phyloP scores from a whole-genome alignment of 106 monocot genomes.

The Vanilla planifolia region DNA sequence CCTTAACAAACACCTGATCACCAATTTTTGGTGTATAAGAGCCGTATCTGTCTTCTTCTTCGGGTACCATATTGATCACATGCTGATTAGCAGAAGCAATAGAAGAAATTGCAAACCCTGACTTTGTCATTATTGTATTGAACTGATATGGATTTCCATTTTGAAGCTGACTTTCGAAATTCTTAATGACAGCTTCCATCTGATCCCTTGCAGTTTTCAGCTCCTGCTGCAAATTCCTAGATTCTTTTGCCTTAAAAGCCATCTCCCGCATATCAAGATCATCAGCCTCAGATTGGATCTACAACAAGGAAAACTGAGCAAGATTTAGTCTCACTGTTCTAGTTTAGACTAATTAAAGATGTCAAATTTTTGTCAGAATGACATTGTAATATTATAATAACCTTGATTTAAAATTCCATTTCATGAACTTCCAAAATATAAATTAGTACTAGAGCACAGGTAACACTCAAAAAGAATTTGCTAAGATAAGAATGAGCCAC shows the following conservation, averaged over 20 bases:
- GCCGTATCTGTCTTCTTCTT: constrained; percentile 6
- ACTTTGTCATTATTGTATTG: constrained; percentile 43
- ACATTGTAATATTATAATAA: too few species aligned
- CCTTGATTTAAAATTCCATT: too few species aligned
- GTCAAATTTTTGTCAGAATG: too few species aligned
- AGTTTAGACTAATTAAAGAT: not conserved
- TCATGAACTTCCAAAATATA: too few species aligned
- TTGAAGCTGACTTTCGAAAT: constrained; percentile 53
- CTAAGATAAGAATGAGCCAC: too few species aligned
- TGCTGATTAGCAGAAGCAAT: constrained; percentile 51
- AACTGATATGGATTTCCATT: constrained; percentile 28
- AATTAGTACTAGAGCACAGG: too few species aligned
- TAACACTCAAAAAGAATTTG: too few species aligned
- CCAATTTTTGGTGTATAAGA: constrained; percentile 54
- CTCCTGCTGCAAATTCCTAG: constrained; percentile 35
- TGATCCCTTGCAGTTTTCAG: constrained; percentile 41
- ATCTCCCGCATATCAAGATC: constrained; percentile 56
- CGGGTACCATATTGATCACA: constrained; percentile 7
- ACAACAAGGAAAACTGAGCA: not conserved
- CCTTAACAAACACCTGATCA: constrained; percentile 55
- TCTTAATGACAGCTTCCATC: constrained; percentile 51
- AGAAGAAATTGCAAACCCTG: constrained; percentile 52
- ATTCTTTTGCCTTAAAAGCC: constrained; percentile 57
- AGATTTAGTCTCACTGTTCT: not conserved
- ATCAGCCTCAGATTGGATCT: constrained; percentile 69